Evolutionary conservation across 331 rosid species (phyloP).

Genomic region (Cucumis variabilis): DNA sequence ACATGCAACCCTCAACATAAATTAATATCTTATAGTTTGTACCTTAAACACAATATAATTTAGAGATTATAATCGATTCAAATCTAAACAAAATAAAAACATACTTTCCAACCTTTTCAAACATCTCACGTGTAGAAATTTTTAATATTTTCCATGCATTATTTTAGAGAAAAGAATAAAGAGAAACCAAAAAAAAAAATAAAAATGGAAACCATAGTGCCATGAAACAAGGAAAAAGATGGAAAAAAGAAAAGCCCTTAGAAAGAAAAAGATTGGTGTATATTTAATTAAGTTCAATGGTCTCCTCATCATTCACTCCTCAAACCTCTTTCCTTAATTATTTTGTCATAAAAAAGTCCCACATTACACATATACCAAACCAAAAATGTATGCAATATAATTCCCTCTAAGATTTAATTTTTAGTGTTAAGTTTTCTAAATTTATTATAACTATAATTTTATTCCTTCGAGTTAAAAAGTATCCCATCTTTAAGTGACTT

Average conservation of each 20-base stretch:
- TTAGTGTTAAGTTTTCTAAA: not conserved
- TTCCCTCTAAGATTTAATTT: not conserved
- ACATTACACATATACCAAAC: slow-evolving; percentile 8
- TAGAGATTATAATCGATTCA: too few relatives aligned
- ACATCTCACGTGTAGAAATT: not conserved
- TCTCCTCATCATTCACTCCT: slow-evolving; percentile 18
- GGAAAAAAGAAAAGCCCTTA: not conserved
- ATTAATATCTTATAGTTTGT: too few relatives aligned
- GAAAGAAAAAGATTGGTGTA: not conserved
- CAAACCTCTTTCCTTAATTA: slow-evolving; percentile 17
- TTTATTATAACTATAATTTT: not conserved
- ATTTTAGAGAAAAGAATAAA: too few relatives aligned
- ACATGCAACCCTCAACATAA: too few relatives aligned
- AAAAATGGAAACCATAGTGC: not conserved
- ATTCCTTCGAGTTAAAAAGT: too few relatives aligned
- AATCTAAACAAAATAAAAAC: not conserved
- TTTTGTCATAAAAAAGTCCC: slow-evolving; percentile 24
- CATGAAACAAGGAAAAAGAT: slow-evolving; percentile 10
- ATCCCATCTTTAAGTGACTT: too few relatives aligned
- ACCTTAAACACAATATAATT: too few relatives aligned
- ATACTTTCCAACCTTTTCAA: not conserved
- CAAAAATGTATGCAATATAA: not conserved
- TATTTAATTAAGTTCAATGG: slow-evolving; percentile 19
- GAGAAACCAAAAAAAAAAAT: not conserved
- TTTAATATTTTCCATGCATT: too few relatives aligned